Evolutionary conservation across 139 green algal genomes (phyloP).

Genomic region (Chlamydomonas incerta): DNA sequence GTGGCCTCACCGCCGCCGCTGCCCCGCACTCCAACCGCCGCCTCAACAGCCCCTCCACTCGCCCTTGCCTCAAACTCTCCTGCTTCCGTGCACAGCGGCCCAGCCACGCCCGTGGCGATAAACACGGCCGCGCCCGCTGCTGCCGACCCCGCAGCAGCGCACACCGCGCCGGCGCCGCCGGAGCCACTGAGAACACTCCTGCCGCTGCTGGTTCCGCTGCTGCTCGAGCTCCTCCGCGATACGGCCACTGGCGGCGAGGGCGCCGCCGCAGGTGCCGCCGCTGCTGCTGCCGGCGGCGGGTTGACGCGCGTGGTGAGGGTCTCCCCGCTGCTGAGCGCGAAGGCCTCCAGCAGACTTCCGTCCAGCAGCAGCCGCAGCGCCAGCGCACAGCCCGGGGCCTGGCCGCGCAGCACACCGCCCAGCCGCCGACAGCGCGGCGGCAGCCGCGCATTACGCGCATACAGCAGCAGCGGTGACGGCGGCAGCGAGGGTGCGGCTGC

Average conservation of each 20-base stretch:
- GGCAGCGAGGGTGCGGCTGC: no score
- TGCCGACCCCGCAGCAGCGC: no score
- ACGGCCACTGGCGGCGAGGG: no score
- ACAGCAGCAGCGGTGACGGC: no score
- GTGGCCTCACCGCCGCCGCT: no score
- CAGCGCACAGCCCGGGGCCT: not conserved
- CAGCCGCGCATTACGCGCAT: no score
- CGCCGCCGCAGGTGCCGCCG: not conserved
- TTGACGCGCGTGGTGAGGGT: constrained; percentile 19
- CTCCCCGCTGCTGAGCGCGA: constrained; percentile 16
- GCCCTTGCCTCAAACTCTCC: no score
- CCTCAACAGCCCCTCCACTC: no score
- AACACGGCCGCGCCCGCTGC: no score
- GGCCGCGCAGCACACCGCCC: not conserved
- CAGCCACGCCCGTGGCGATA: no score
- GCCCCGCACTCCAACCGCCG: no score
- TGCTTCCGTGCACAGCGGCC: no score
- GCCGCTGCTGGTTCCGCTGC: not conserved
- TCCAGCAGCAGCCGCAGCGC: constrained; percentile 27
- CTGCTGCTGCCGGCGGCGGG: not conserved
- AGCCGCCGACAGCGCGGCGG: not conserved
- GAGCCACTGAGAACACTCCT: not conserved
- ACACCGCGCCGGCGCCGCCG: not conserved
- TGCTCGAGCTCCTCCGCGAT: not conserved
- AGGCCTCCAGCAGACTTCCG: constrained; percentile 1